phyloP scores from a whole-genome alignment of 2,329 filamentous ascomycete genomes.

The Nemania sp. region DNA sequence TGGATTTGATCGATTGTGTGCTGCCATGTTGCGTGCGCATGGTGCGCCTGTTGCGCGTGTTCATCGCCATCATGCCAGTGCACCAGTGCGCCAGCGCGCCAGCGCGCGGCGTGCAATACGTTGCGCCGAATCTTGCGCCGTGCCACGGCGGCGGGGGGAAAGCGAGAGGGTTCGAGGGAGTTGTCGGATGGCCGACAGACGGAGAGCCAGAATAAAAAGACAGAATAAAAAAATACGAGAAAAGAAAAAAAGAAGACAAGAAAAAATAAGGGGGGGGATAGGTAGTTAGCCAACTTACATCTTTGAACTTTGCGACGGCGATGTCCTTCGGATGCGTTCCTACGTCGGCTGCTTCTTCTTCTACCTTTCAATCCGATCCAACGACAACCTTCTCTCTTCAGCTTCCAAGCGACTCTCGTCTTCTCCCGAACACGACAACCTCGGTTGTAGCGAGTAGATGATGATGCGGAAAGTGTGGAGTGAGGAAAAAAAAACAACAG shows the following conservation, averaged over 20 bases:
- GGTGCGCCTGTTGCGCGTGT: not conserved
- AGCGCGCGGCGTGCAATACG: constrained; percentile 2
- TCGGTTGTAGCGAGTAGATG: constrained; percentile 28
- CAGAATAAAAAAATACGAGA: not conserved
- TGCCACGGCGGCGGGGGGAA: constrained; percentile 1
- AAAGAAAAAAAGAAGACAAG: constrained; percentile 5
- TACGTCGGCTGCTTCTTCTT: constrained; percentile 25
- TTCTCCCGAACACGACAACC: constrained; percentile 40
- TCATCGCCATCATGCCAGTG: not conserved
- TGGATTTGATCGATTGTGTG: constrained; percentile 7
- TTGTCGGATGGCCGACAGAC: constrained; percentile 1
- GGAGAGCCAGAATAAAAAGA: too few relatives aligned
- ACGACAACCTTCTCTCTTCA: constrained; percentile 33
- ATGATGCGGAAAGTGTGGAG: constrained; percentile 31
- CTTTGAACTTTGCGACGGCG: constrained; percentile 23
- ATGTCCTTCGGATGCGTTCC: constrained; percentile 25
- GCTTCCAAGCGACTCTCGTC: constrained; percentile 32
- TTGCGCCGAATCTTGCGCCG: constrained; percentile 20
- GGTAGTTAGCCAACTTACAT: constrained; percentile 30
- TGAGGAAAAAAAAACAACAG: constrained; percentile 18
- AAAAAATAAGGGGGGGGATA: too few relatives aligned
- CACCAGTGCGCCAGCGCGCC: too few relatives aligned
- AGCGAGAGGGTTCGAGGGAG: constrained; percentile 8
- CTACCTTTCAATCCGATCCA: constrained; percentile 27
- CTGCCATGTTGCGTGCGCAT: constrained; percentile 10